phyloP scores from a whole-genome alignment of 2,329 filamentous ascomycete species.

The Coleophoma eucalyptorum region DNA sequence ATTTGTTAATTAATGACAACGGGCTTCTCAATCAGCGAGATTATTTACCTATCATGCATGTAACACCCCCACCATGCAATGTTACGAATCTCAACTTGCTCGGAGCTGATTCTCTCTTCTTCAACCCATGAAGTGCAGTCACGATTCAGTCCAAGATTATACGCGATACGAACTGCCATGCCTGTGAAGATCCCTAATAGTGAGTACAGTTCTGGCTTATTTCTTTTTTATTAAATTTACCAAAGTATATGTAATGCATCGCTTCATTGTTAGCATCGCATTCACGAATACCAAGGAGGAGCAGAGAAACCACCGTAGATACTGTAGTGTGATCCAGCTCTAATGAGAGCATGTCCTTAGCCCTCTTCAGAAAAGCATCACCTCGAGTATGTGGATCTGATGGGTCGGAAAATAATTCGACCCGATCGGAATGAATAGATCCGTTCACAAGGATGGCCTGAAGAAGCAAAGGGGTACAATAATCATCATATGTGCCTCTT shows the following conservation, averaged over 20 bases:
- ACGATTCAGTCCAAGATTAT: neutral
- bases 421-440: constrained; percentile 20
- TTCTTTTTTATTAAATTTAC: neutral
- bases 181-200: neutral
- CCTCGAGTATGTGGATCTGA: constrained; percentile 17
- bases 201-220: neutral
- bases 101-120: neutral
- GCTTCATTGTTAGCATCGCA: neutral
- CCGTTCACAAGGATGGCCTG: constrained; percentile 27
- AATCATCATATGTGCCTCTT: constrained; percentile 21
- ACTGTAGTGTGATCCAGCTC: no score
- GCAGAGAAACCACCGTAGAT: no score
- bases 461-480: constrained; percentile 30
- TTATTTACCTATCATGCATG: neutral
- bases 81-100: neutral
- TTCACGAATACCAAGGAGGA: no score
- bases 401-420: constrained; percentile 13
- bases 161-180: neutral
- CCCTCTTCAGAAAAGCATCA: neutral
- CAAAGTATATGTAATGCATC: neutral
- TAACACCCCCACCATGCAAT: neutral
- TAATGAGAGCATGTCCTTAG: neutral
- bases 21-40: neutral
- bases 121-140: neutral
- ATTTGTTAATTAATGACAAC: neutral